Evolutionary conservation across 2,329 filamentous ascomycete genomes (phyloP).

Genomic region (Fusarium illudens): DNA sequence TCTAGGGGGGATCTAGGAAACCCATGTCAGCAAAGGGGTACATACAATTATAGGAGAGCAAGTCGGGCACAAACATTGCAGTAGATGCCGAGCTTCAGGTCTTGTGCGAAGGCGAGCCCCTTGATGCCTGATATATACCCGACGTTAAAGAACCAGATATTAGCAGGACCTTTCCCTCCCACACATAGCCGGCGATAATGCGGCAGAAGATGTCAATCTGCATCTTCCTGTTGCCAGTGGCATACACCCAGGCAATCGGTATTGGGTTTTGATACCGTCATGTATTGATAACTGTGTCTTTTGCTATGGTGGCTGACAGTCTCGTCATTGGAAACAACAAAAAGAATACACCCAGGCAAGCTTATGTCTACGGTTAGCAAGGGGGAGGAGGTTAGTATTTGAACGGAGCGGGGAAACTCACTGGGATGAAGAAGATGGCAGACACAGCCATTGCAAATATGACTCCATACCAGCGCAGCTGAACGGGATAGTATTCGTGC

Average conservation of each 20-base stretch:
- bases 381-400: no score
- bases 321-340: no score
- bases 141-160: conserved; percentile 51
- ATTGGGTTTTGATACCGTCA: no score
- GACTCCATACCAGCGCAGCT: conserved; percentile 46
- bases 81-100: conserved; percentile 57
- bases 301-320: no score
- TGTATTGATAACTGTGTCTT: no score
- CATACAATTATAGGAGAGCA: not conserved
- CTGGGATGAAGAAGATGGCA: conserved; percentile 43
- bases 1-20: conserved; percentile 51
- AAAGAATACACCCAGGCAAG: not conserved
- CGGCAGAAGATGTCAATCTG: conserved; percentile 57
- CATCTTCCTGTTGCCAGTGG: conserved; percentile 54
- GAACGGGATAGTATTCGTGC: conserved; percentile 44
- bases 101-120: conserved; percentile 52
- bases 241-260: conserved; percentile 47
- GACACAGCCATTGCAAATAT: conserved; percentile 42
- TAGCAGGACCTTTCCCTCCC: conserved; percentile 53
- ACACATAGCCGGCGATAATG: conserved; percentile 55
- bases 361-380: not conserved
- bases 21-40: conserved; percentile 4
- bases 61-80: conserved; percentile 33
- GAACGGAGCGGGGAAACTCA: conserved; percentile 14
- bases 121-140: conserved; percentile 54